These are phyloP conservation scores for Neurospora sp. DNA, from an alignment of 495 filamentous ascomycete genomes.

Conservation along the genomic window DNA sequence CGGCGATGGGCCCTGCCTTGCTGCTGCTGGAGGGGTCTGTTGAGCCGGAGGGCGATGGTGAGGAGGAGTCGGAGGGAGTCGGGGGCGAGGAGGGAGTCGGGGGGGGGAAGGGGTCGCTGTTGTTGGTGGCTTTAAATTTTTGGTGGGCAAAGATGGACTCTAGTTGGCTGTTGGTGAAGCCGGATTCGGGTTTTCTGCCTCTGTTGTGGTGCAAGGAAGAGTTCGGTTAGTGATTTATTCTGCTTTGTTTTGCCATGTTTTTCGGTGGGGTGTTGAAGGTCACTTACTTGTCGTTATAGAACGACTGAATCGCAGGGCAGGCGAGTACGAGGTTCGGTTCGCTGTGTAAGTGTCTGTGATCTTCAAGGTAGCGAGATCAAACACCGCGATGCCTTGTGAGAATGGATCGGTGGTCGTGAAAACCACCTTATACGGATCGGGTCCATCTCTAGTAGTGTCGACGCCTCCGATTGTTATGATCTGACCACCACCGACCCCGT, in stretches of 20 bases:
- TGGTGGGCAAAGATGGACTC: not conserved
- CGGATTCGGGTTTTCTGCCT: not conserved
- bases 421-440: not conserved
- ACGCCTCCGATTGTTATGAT: conserved; percentile 16
- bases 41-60: not conserved
- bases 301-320: conserved; percentile 3
- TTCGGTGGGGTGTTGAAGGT: not conserved
- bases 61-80: not conserved
- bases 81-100: not conserved
- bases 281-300: conserved; percentile 12
- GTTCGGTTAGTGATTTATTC: not conserved
- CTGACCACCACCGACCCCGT: conserved; percentile 13
- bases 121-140: not conserved
- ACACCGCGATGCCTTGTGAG: conserved; percentile 10
- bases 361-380: conserved; percentile 8
- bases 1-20: conserved; percentile 3
- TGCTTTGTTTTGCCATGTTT: not conserved
- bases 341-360: conserved; percentile 5
- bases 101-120: not conserved
- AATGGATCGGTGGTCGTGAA: conserved; percentile 16
- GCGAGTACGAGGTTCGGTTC: not conserved
- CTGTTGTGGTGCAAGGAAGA: not conserved
- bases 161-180: not conserved
- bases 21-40: not conserved
- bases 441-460: conserved; percentile 6